Evolutionary conservation across 2,329 filamentous ascomycete genomes (phyloP).

Genomic region (Aschersonia sp.): DNA sequence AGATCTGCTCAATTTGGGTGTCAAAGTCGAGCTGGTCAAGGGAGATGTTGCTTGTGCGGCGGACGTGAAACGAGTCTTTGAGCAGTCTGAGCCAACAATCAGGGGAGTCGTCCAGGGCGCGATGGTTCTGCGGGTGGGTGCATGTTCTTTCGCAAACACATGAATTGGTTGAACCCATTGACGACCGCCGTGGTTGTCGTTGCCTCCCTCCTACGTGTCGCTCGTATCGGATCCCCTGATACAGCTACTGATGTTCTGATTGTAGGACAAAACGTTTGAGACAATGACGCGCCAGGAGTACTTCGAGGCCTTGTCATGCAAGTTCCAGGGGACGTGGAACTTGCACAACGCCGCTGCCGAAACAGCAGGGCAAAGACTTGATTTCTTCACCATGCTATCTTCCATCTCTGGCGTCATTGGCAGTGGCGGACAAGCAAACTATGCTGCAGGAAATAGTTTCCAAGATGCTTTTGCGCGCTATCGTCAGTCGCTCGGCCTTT

Average conservation of each 20-base stretch:
- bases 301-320: conserved; percentile 21
- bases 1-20: background rate
- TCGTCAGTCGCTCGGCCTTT: conserved; percentile 12
- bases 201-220: no score
- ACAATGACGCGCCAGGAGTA: conserved; percentile 7
- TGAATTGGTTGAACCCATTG: background rate
- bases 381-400: conserved; percentile 30
- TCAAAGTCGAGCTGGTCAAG: background rate
- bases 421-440: conserved; percentile 33
- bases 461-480: conserved; percentile 23
- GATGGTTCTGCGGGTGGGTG: no score
- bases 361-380: conserved; percentile 10
- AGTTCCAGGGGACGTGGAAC: conserved; percentile 25
- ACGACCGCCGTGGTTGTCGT: background rate
- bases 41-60: background rate
- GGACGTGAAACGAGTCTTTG: no score
- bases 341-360: conserved; percentile 11
- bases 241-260: background rate
- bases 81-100: no score
- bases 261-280: background rate
- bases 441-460: conserved; percentile 28
- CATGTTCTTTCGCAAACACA: no score
- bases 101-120: no score
- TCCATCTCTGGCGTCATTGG: conserved; percentile 25
- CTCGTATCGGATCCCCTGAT: background rate